Conservation (phyloP, 495 filamentous ascomycete species). For the Gamarada debralockiae region DNA sequence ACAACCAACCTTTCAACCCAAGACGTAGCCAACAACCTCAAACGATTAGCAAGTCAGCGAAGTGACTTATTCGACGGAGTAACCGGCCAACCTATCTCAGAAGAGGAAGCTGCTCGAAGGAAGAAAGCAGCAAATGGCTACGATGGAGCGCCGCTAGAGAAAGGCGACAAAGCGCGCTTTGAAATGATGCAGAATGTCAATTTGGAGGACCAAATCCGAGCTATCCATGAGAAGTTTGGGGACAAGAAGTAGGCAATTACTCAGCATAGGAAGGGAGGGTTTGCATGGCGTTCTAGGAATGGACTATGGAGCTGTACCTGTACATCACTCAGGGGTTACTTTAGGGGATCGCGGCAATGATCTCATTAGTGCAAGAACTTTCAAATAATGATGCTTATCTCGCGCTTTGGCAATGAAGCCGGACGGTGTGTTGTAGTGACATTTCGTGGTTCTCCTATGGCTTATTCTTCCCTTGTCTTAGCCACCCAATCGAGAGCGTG, state of each 20-base stretch:
- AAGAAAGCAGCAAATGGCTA: constrained; percentile 67
- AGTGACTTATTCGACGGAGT: constrained; percentile 85
- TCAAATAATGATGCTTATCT: too few species aligned
- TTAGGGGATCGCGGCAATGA: too few species aligned
- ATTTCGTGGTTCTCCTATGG: too few species aligned
- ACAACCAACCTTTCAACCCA: constrained; percentile 83
- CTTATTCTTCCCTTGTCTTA: too few species aligned
- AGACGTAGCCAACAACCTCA: constrained; percentile 91
- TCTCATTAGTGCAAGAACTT: too few species aligned
- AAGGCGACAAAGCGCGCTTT: constrained; percentile 42
- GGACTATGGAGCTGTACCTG: too few species aligned
- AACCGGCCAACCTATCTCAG: constrained; percentile 59
- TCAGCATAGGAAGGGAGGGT: not conserved
- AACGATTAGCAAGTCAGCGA: constrained; percentile 90
- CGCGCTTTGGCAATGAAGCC: too few species aligned
- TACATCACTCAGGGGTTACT: too few species aligned
- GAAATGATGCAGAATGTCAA: constrained; percentile 60
- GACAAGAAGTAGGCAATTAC: constrained; percentile 16
- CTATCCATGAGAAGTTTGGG: constrained; percentile 62
- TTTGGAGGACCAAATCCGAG: constrained; percentile 68
- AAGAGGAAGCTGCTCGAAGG: constrained; percentile 72
- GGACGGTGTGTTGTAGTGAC: too few species aligned
- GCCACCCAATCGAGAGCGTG: too few species aligned
- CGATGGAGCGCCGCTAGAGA: constrained; percentile 60
- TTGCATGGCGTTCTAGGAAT: not conserved